phyloP scores from a whole-genome alignment of 2,329 filamentous ascomycete species.

The Arthrocladium fulminans region DNA sequence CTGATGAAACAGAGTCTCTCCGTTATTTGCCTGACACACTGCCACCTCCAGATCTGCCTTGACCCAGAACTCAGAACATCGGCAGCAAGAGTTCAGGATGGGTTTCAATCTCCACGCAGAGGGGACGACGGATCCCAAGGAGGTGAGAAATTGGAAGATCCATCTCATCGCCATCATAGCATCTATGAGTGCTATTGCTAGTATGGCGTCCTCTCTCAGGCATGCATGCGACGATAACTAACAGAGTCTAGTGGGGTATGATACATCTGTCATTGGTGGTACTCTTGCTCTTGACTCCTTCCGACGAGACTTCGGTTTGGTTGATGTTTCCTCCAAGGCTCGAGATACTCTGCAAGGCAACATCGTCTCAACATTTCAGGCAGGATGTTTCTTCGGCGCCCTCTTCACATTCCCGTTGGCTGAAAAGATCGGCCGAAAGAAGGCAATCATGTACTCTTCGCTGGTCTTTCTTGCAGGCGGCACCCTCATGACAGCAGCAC shows the following conservation, averaged over 20 bases:
- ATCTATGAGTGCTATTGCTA: slow-evolving; percentile 13
- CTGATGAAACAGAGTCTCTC: slow-evolving; percentile 24
- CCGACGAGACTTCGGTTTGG: slow-evolving; percentile 26
- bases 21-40: slow-evolving; percentile 90
- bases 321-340: neutral
- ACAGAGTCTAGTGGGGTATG: slow-evolving; percentile 12
- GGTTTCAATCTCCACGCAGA: slow-evolving; percentile 18
- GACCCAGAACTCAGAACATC: slow-evolving; percentile 9
- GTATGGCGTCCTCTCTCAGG: slow-evolving; percentile 5
- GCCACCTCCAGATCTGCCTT: slow-evolving; percentile 88
- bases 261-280: slow-evolving; percentile 28
- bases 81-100: slow-evolving; percentile 8
- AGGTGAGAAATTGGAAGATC: slow-evolving; percentile 23
- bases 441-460: slow-evolving; percentile 40
- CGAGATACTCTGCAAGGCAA: slow-evolving; percentile 46
- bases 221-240: neutral
- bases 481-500: slow-evolving; percentile 39
- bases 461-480: slow-evolving; percentile 24
- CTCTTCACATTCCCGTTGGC: slow-evolving; percentile 38
- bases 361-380: slow-evolving; percentile 63
- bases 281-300: slow-evolving; percentile 31
- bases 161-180: slow-evolving; percentile 17
- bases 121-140: slow-evolving; percentile 20
- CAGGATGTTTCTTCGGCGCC: slow-evolving; percentile 58
- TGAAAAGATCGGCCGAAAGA: slow-evolving; percentile 46